Evolutionary conservation across 371 early-diverging fungal genomes (phyloP), one percentile per base, ranked within the genome.

Genomic region (Batkoa obscura): DNA sequence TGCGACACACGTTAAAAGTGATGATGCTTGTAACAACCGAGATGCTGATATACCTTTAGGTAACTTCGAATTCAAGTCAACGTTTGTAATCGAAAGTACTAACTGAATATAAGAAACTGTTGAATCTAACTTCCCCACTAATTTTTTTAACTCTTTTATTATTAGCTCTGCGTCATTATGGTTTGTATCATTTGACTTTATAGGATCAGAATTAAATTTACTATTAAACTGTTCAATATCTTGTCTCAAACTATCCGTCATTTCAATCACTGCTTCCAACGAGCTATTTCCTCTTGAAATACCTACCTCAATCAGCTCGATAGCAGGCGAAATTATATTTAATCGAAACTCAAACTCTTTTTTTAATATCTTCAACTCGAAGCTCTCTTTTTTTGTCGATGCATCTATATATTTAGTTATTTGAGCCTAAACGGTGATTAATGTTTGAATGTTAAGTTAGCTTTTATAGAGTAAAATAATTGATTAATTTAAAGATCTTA

Each of bases 41-140:
- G 66, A 63, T 0, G 75, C 71, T 36, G 73, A 69, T 0, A 73
- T 51, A 3, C 62, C 60, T 2, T 58, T 50, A 0, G 73, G 66
- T 36, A 75, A 31, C 17, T 62, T 32, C 36, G 46, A 60, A 12
- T 68, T 64, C 32, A 79, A 43, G 12, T 65, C 62, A 2, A 61
- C 70, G 34, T 76, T 78, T 23, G 68, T 67, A 2, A 71, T 67
- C 23, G 73, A 68, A n/a, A 78, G 63, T 37, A 76, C 72, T 58
- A 79, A 58, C 47, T 80, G 78, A 3, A 86, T 71, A 37, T 73
- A 77, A 15, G 86, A 84, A 15, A 84, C 79, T 0, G 73, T 64
- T 46, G 78, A 73, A 36, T 82, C 81, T 0, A 86, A 72, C 31
- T 68, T 67, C 2, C 55, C 60, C 33, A 82, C 41, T 12, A 86